Evolutionary conservation across 176 grass and related monocot species (phyloP).

Genomic region (Lolium rigidum): DNA sequence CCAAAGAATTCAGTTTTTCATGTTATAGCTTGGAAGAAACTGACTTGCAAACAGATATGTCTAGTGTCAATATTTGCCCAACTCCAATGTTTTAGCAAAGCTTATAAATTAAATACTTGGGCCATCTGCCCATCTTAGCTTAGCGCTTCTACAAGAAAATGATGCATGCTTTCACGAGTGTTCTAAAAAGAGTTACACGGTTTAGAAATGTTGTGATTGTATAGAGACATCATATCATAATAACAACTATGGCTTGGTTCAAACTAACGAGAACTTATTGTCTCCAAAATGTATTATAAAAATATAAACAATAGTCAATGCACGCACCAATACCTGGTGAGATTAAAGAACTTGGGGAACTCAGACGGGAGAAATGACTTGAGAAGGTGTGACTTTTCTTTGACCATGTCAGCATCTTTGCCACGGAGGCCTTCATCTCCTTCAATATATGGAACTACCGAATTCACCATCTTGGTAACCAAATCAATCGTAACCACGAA

Average conservation of each 20-base stretch:
- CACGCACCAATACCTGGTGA: neutral
- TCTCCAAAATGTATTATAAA: neutral
- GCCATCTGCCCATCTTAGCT: neutral
- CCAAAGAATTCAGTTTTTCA: too few relatives aligned
- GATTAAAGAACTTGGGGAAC: neutral
- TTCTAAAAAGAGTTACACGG: too few relatives aligned
- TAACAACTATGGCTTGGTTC: neutral
- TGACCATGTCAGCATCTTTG: slow-evolving; percentile 20
- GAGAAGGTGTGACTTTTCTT: neutral
- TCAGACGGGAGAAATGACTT: neutral
- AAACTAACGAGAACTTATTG: neutral
- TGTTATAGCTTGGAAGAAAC: too few relatives aligned
- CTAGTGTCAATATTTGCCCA: neutral
- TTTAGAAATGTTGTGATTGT: neutral
- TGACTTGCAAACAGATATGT: neutral
- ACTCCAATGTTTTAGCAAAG: neutral
- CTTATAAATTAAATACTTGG: neutral
- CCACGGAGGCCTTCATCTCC: neutral
- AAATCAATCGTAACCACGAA: neutral
- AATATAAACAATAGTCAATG: neutral
- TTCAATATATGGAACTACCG: slow-evolving; percentile 2
- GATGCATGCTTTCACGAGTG: too few relatives aligned
- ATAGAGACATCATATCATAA: neutral
- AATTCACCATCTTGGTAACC: neutral
- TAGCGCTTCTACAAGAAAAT: too few relatives aligned